phyloP scores from a whole-genome alignment of 805 yeast species.

The Kodamaea fukazawae region DNA sequence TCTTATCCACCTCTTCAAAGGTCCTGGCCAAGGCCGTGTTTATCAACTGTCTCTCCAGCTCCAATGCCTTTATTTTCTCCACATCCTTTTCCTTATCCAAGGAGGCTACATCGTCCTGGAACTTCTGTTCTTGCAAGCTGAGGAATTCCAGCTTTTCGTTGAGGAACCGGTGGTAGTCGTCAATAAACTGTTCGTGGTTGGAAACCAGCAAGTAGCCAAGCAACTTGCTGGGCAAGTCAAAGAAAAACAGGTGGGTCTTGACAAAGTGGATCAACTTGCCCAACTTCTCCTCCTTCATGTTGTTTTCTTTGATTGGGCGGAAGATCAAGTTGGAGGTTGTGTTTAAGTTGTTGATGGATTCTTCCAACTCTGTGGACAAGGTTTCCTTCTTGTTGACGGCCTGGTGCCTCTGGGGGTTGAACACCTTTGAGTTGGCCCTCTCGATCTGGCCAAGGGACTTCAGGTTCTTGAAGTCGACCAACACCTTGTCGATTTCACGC shows the following conservation, averaged over 20 bases:
- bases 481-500: conserved; percentile 36
- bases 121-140: conserved; percentile 11
- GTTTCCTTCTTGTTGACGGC: conserved; percentile 20
- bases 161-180: conserved; percentile 31
- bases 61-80: conserved; percentile 15
- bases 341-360: conserved; percentile 37
- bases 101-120: conserved; percentile 11
- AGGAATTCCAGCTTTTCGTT: conserved; percentile 23
- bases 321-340: conserved; percentile 37
- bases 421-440: conserved; percentile 32
- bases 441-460: conserved; percentile 37
- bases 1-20: conserved; percentile 30
- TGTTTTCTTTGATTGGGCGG: conserved; percentile 40
- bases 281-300: conserved; percentile 33
- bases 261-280: conserved; percentile 35
- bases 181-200: conserved; percentile 36
- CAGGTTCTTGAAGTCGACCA: conserved; percentile 31
- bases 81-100: conserved; percentile 13
- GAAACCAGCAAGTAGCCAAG: conserved; percentile 25
- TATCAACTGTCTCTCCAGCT: conserved; percentile 23
- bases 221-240: conserved; percentile 36
- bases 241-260: conserved; percentile 28
- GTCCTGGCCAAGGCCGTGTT: conserved; percentile 31
- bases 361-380: conserved; percentile 36
- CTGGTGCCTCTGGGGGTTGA: conserved; percentile 32